phyloP scores from a whole-genome alignment of 768 basidiomycete species.

The Serendipita vermifera region DNA sequence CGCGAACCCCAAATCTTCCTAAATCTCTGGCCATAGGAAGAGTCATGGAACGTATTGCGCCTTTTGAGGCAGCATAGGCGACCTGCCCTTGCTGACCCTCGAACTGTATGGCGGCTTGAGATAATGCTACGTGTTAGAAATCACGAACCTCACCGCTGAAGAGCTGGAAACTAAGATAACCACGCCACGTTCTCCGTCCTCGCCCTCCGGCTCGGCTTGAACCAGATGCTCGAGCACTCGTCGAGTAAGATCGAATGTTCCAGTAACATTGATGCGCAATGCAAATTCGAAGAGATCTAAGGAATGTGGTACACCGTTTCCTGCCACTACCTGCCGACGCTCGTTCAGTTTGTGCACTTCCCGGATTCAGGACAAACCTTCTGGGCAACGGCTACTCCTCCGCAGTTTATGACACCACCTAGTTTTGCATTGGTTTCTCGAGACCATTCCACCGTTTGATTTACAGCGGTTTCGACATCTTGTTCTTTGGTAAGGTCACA shows the following conservation, averaged over 20 bases:
- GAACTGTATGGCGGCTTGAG: conserved; percentile 25
- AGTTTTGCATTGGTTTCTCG: conserved; percentile 31
- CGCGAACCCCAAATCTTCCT: conserved; percentile 37
- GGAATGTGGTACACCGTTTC: conserved; percentile 34
- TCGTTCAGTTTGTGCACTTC: background rate
- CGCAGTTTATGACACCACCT: conserved; percentile 50
- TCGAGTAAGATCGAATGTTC: conserved; percentile 47
- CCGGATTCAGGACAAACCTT: conserved; percentile 15
- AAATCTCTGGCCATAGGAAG: conserved; percentile 51
- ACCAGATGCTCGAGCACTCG: conserved; percentile 39
- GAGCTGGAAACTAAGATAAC: conserved; percentile 45
- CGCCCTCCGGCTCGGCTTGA: conserved; percentile 31
- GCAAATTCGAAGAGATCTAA: conserved; percentile 41
- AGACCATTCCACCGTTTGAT: conserved; percentile 20
- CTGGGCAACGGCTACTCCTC: conserved; percentile 35
- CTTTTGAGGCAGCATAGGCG: conserved; percentile 45
- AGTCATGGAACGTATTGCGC: conserved; percentile 43
- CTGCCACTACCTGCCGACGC: conserved; percentile 33
- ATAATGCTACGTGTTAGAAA: background rate
- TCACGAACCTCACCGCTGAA: conserved; percentile 27
- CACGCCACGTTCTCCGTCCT: conserved; percentile 44
- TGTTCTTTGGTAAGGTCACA: conserved; percentile 24
- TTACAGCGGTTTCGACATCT: conserved; percentile 23
- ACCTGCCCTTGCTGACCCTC: conserved; percentile 46
- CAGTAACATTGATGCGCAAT: conserved; percentile 41